Evolutionary conservation across 306 rosid species (phyloP).

Genomic region (Vachellia collinsii): DNA sequence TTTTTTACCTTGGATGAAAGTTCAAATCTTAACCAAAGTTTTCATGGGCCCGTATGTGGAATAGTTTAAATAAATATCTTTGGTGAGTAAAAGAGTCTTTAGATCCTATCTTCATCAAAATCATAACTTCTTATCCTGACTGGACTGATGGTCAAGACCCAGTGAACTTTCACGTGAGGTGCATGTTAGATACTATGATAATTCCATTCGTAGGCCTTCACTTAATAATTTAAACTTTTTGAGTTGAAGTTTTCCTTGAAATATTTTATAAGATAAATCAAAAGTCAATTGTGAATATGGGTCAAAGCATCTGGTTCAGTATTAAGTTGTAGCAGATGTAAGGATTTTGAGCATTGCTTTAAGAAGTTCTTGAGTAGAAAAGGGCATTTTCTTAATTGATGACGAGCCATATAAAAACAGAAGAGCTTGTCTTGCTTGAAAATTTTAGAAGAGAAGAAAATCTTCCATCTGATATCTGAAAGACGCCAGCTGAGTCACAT

Average conservation of each 20-base stretch:
- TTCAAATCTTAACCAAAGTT: too few relatives aligned
- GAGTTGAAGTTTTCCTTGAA: not conserved
- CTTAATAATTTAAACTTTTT: not conserved
- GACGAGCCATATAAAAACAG: not conserved
- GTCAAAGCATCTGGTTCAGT: not conserved
- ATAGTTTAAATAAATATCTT: too few relatives aligned
- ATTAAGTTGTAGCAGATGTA: not conserved
- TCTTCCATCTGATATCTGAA: constrained; percentile 2
- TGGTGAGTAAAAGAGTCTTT: not conserved
- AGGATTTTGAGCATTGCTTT: not conserved
- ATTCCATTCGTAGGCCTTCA: not conserved
- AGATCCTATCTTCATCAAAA: not conserved
- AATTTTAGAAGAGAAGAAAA: constrained; percentile 13
- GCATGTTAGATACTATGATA: not conserved
- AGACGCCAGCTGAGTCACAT: not conserved
- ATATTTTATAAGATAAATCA: not conserved
- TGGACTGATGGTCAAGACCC: not conserved
- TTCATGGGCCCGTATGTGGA: too few relatives aligned
- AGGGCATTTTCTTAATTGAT: constrained; percentile 18
- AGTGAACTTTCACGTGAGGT: not conserved
- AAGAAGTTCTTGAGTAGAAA: constrained; percentile 3
- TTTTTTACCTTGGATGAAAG: too few relatives aligned
- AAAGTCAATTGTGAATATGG: not conserved
- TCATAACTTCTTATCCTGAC: not conserved
- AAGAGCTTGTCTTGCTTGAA: constrained; percentile 14